Percentiles rank a stretch among this genome's conserved stretches.
Evolutionary conservation across 148 eudicot species (phyloP).

Genomic region (Hydrangea macrophylla): DNA sequence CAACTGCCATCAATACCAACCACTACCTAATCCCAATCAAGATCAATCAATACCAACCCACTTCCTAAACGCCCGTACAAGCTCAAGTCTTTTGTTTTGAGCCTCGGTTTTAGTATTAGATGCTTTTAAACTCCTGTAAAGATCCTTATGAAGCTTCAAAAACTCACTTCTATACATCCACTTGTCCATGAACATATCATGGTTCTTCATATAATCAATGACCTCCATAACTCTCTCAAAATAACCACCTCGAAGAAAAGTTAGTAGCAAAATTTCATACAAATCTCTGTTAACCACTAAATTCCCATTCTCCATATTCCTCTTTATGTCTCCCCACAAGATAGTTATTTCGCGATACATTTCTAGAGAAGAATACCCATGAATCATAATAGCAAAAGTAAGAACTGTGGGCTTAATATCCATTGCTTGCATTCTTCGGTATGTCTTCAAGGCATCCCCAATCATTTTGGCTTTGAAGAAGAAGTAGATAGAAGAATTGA

Average conservation of each 20-base stretch:
- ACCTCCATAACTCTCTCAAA: conserved; percentile 91
- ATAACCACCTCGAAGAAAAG: conserved; percentile 87
- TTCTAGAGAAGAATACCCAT: conserved; percentile 55
- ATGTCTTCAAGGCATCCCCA: conserved; percentile 67
- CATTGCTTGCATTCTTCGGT: conserved; percentile 55
- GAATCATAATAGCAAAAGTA: conserved; percentile 51
- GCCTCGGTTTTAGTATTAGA: conserved; percentile 63
- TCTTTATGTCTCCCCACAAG: conserved; percentile 88
- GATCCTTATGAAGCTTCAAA: conserved; percentile 62
- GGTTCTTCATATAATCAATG: conserved; percentile 52
- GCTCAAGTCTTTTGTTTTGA: conserved; percentile 68
- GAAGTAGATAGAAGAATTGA: conserved; percentile 76
- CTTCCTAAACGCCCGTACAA: conserved; percentile 70
- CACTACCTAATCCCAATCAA: conserved; percentile 76
- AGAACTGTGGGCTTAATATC: conserved; percentile 55
- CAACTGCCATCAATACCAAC: conserved; percentile 47
- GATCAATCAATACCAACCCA: conserved; percentile 63
- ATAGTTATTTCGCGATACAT: conserved; percentile 78
- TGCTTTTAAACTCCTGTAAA: conserved; percentile 60
- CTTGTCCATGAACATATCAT: conserved; percentile 60
- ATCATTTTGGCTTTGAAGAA: conserved; percentile 85
- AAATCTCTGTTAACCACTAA: conserved; percentile 50
- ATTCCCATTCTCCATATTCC: conserved; percentile 42
- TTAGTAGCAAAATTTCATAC: conserved; percentile 62
- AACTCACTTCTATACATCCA: conserved; percentile 63